Conservation (phyloP, 345 rosid genomes). For the Eucalyptus regnans region DNA sequence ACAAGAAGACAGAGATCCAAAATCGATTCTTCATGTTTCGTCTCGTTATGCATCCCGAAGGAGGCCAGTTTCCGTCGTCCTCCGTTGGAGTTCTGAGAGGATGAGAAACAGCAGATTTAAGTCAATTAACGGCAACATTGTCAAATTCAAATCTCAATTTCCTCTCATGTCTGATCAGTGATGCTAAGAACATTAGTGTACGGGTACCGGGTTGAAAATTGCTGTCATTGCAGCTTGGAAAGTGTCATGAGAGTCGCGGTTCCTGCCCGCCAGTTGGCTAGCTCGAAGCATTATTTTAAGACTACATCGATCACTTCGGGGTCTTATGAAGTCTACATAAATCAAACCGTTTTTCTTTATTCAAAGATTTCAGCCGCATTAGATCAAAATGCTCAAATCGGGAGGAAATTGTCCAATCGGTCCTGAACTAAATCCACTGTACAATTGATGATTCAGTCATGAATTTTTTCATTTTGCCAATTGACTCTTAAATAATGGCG, state of each 20-base stretch:
- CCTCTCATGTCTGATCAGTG: neutral
- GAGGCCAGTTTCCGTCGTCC: neutral
- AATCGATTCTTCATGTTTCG: neutral
- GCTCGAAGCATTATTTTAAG: neutral
- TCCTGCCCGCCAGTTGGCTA: neutral
- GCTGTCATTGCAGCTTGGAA: neutral
- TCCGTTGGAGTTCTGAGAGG: neutral
- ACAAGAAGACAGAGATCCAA: neutral
- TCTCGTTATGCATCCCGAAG: neutral
- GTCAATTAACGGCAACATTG: neutral
- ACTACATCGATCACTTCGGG: neutral
- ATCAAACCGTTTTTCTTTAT: neutral
- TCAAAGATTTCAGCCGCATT: neutral
- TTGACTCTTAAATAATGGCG: fast-evolving
- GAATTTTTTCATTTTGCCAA: fast-evolving
- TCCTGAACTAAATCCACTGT: neutral
- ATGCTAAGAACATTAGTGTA: neutral
- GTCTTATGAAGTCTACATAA: neutral
- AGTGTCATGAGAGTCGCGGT: neutral
- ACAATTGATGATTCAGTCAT: fast-evolving
- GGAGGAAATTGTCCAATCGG: neutral
- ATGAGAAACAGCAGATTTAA: neutral
- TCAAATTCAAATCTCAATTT: neutral
- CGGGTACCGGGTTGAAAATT: no score
- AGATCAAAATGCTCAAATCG: neutral